Conservation (phyloP, 139 green algal species). For the Chlamydomonas schloesseri region DNA sequence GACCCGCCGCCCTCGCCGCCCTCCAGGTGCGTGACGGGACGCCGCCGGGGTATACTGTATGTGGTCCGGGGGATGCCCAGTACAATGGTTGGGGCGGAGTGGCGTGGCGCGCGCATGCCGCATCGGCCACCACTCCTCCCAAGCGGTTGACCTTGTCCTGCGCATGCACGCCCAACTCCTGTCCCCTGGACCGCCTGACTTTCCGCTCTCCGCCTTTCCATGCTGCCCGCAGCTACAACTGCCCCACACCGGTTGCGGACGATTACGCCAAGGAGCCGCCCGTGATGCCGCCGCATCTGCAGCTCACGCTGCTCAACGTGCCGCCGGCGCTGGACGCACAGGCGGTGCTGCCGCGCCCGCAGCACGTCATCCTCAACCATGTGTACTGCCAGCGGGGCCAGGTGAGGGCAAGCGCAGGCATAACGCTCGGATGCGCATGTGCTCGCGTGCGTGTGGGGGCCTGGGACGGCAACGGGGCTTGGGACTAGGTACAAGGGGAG, state of each 20-base stretch:
- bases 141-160: too few species aligned
- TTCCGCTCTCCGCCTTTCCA: too few species aligned
- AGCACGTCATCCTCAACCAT: constrained; percentile 99
- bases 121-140: too few species aligned
- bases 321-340: constrained; percentile 83
- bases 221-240: constrained; percentile 85
- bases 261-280: constrained; percentile 98
- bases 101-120: too few species aligned
- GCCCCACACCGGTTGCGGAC: constrained; percentile 74
- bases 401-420: constrained; percentile 2
- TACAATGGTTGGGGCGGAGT: too few species aligned
- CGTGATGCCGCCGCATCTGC: constrained; percentile 92
- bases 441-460: too few species aligned
- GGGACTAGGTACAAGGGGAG: too few species aligned
- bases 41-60: too few species aligned
- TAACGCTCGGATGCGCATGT: background rate
- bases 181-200: too few species aligned
- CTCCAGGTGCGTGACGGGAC: constrained; percentile 59
- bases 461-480: too few species aligned
- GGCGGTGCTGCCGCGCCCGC: constrained; percentile 89
- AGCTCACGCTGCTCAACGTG: constrained; percentile 98
- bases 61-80: too few species aligned
- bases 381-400: constrained; percentile 87
- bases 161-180: too few species aligned
- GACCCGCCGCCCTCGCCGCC: constrained; percentile 91